Evolutionary conservation across 108 stramenopile genomes (phyloP).

Genomic region (Fistulifera solaris): DNA sequence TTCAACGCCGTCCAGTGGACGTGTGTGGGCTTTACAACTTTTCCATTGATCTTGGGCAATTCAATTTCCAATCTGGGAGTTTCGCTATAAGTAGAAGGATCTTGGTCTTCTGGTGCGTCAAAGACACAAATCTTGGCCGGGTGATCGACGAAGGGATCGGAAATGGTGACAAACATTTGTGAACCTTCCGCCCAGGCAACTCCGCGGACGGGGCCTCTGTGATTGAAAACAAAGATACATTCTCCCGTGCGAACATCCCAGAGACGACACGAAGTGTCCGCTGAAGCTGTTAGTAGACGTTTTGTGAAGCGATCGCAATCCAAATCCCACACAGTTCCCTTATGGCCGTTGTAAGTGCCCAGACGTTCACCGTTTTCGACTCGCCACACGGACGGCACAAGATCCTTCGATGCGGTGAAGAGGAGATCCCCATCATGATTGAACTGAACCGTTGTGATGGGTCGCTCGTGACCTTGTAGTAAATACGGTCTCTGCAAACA

Average conservation of each 20-base stretch:
- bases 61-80: conserved; percentile 77
- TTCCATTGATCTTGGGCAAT: conserved; percentile 62
- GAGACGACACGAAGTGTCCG: conserved; percentile 75
- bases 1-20: conserved; percentile 87
- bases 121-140: conserved; percentile 87
- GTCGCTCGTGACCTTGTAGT: conserved; percentile 97
- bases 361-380: conserved; percentile 90
- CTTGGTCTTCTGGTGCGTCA: conserved; percentile 57
- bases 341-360: conserved; percentile 94
- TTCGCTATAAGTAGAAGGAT: conserved; percentile 32
- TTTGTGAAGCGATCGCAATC: conserved; percentile 78
- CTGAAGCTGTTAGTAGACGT: conserved; percentile 70
- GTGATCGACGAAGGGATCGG: conserved; percentile 93
- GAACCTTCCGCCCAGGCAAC: conserved; percentile 91
- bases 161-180: conserved; percentile 88
- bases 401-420: conserved; percentile 92
- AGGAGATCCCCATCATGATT: conserved; percentile 96
- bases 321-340: conserved; percentile 97
- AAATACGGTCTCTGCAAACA: conserved; percentile 79
- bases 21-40: conserved; percentile 80
- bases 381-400: conserved; percentile 88
- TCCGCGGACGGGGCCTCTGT: conserved; percentile 88
- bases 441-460: conserved; percentile 95
- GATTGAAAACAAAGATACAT: conserved; percentile 70
- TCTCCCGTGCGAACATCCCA: conserved; percentile 92